Evolutionary conservation across 257 asterid species (phyloP), one percentile per base, ranked within the genome.

Genomic region (Primulina eburnea): DNA sequence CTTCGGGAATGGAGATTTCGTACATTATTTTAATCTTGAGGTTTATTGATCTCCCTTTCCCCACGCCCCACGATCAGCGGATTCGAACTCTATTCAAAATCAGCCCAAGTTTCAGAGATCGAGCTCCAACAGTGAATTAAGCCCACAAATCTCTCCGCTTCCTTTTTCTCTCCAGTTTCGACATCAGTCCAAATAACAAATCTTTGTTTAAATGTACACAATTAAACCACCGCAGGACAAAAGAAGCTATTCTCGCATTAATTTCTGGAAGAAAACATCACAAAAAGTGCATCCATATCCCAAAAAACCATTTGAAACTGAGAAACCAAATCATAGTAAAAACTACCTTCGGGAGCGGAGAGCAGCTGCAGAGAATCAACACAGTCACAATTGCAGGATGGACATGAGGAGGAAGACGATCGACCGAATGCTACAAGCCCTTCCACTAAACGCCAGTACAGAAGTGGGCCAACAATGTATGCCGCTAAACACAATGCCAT

Each of bases 381-480:
- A 6, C 97, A 92, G 63, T 92, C 97, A 38, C 97, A 92, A 60
- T 78, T 82, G 59, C 97, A 92, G 52, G 89, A 73, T 63, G 97
- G 88, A 72, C 96, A 92, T 30, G 88, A 77, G 20, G 81, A 78
- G 34, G 95, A 79, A 18, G 87, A 81, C 56, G 85, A 63, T 77
- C 75, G 62, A 71, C 74, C 29, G 95, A 88, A 50, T 16, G 57
- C 57, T 38, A 89, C 96, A 60, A 89, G 74, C 59, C 83, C 93
- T 80, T 89, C 96, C 75, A 77, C 75, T 72, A 92, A 77, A 78
- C 89, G 96, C 96, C 96, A 92, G 70, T 89, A 92, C 76, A 92
- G 78, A 62, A 95, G 96, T 30, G 97, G 97, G 1, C 97, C 97
- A n/a, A 91, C 79, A 59, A 91, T 89, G 74, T 91, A 91, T 0